Base-by-base conservation (phyloP, 106 monocot genomes). In the Platanthera guangdongensis region DNA sequence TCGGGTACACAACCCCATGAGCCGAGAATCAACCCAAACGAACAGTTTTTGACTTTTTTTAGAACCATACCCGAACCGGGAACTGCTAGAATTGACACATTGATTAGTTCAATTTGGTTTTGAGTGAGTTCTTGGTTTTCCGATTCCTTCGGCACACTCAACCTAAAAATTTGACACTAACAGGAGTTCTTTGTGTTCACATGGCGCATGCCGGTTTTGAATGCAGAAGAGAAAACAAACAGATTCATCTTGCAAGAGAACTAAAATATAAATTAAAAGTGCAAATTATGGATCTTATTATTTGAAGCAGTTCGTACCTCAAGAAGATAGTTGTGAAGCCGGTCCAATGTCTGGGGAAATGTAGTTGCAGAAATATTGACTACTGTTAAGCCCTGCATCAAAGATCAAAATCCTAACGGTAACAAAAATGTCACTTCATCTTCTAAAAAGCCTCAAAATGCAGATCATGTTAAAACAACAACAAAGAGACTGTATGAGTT, bases 311-410 rank as follows among this genome's bases (percentile, higher is more conserved):
- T 51, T 57, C 46, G 50, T 87, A 97, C 96, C 93, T 97, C 89
- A 78, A 97, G 91, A 82, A 97, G 93, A 88, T 91, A 89, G 59
- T 83, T 87, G 75, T 97, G 96, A 63, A 97, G 93, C 77, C 84
- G 83, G 81, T 97, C 96, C 80, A 97, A 60, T 59, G 93, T 97
- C 76, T 97, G 96, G 74, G 93, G 87, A 72, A 93, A 97, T 75
- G 91, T 88, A 74, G 91, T 93, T 74, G 96, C 96, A 77, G 96
- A 97, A 77, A 93, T 97, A 78, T 91, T 91, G 62, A 91, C 91
- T 6, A 93, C 87, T 18, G 87, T 86, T 78, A 97, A 71, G 21
- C 96, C 96, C 96, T 95, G 85, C 52, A 73, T 74, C n/a, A 30
- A 70, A 80, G 22, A 64, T 28, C 18, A 78, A 73, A 52, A 71